Evolutionary conservation across 768 basidiomycete species (phyloP).

Genomic region (Pholiota microspora): DNA sequence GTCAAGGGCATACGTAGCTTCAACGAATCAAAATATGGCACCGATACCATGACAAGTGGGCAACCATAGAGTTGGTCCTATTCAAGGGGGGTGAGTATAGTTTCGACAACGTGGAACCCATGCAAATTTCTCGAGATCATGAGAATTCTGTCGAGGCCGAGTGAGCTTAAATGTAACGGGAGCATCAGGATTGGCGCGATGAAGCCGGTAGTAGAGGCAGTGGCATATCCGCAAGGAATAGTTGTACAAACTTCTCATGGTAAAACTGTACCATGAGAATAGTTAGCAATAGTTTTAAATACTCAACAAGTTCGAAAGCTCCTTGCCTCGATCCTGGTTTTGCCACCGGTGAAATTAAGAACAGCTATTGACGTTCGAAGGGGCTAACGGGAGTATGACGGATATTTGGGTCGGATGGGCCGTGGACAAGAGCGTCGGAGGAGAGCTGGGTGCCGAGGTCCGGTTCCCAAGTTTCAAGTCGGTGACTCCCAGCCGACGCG

Average conservation of each 20-base stretch:
- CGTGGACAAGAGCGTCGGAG: too few relatives aligned
- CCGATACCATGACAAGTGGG: not conserved
- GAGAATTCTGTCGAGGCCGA: not conserved
- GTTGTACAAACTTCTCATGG: not conserved
- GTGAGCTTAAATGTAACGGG: not conserved
- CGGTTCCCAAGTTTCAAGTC: conserved; percentile 18
- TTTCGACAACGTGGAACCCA: not conserved
- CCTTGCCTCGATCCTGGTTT: not conserved
- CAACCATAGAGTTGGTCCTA: not conserved
- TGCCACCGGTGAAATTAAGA: not conserved
- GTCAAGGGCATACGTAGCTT: too few relatives aligned
- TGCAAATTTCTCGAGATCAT: not conserved
- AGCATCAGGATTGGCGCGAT: not conserved
- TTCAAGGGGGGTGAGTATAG: not conserved
- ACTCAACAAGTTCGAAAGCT: not conserved
- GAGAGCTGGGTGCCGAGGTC: conserved; percentile 8
- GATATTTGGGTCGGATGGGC: too few relatives aligned
- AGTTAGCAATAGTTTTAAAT: not conserved
- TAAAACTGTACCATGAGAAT: not conserved
- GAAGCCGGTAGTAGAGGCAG: not conserved
- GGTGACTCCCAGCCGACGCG: conserved; percentile 4
- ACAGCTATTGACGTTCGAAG: not conserved
- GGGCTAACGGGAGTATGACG: not conserved
- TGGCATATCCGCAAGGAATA: not conserved
- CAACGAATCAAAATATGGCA: not conserved